Percentiles rank a stretch among this genome's conserved stretches.
Conservation (phyloP, 345 rosid genomes). For the Gynandropsis gynandra region DNA sequence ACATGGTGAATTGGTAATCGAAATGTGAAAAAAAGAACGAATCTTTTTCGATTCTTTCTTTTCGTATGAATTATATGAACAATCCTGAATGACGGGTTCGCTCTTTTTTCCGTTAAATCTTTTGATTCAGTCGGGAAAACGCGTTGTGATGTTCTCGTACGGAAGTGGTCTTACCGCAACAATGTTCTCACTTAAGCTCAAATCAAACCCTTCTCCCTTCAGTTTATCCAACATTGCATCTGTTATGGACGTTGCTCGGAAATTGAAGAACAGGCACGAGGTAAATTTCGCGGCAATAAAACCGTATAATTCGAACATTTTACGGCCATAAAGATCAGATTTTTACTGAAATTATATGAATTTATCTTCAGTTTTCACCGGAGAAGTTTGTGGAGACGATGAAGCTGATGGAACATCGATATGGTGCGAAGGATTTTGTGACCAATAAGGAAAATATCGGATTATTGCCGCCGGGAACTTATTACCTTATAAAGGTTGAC, state of each 20-base stretch:
- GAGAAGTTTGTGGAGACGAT: conserved; percentile 79
- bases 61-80: neutral
- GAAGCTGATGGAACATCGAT: conserved; percentile 96
- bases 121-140: conserved; percentile 57
- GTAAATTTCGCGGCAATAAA: conserved; percentile 26
- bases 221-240: conserved; percentile 71
- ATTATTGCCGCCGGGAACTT: conserved; percentile 80
- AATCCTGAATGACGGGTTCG: neutral
- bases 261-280: conserved; percentile 89
- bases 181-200: conserved; percentile 72
- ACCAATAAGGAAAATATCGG: conserved; percentile 70
- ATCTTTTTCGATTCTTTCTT: neutral
- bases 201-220: conserved; percentile 58
- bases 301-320: no score
- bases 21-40: no score
- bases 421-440: conserved; percentile 86
- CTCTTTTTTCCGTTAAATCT: conserved; percentile 1
- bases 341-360: no score
- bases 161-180: conserved; percentile 97
- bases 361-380: conserved; percentile 49
- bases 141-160: conserved; percentile 82
- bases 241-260: conserved; percentile 59
- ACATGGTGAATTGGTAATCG: conserved; percentile 58
- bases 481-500: conserved; percentile 90
- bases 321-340: no score